Base-by-base conservation (phyloP, 805 yeast genomes). In the Wickerhamomyces hampshirensis region DNA sequence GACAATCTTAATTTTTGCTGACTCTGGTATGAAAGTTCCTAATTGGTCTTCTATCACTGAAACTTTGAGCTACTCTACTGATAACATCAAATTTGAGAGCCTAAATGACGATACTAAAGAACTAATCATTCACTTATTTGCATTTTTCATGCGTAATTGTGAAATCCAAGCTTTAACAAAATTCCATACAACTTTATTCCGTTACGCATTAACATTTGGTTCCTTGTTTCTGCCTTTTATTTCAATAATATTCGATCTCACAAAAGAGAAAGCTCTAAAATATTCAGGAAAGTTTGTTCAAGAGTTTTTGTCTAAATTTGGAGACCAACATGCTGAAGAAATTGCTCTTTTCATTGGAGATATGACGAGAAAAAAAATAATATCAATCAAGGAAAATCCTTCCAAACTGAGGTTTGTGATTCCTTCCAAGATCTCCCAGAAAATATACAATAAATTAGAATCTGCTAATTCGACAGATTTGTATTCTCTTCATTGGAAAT, bases 1-100 rank as follows among this genome's bases (percentile, higher is more conserved):
- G 28, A 54, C 69, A 1, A 56, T 80, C 0, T 52, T 82, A 33
- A 54, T 69, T 0, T 84, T 80, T 57, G 77, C 84, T 3, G 89
- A 82, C 41, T 76, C 86, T 31, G 93, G 93, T 48, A 71, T 59
- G 41, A 80, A 78, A 49, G 68, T 81, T 4, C 50, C 66, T 2
- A 59, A 67, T 43, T 83, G 91, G 91, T 35, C 39, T 3, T 13
- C 31, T 4, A 43, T 60, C 3, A 45, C 51, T 5, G 33, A 37
- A 5, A 43, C 67, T 19, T 33, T 60, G 9, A 40, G 43, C 3
- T 30, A 35, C 14, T 26, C 43, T 14, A 21, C 50, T 6, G 18
- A 27, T 4, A 31, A 31, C 6, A 19, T 31, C 6, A 41, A 32
- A 4, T 6, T 34, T 2, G 8, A 23, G 13, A 31, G 33, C 4